Base-by-base conservation (phyloP, 306 rosid species). In the Rosa persica region DNA sequence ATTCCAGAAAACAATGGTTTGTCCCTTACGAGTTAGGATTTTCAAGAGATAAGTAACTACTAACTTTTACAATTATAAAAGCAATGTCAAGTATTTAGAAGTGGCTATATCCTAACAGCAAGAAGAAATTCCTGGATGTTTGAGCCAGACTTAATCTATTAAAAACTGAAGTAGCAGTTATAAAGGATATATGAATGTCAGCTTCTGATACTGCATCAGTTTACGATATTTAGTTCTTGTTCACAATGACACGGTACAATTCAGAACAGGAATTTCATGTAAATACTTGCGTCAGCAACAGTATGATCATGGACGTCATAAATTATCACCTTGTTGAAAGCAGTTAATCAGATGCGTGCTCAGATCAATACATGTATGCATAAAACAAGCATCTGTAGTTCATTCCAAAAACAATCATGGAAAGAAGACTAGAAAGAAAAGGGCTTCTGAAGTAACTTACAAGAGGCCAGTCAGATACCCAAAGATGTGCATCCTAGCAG, bases 391-490 rank as follows among this genome's bases (percentile, higher is more conserved):
- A 40, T 39, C 67, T 3, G 22, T n/a, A 39, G 8, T 12, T 49
- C 42, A 49, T 40, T 72, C 47, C 39, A 40, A 61, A 17, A 34
- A 38, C 40, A 47, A 34, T 16, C 49, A 74, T 5, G 17, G 70
- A 72, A 80, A 80, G 80, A 73, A 39, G 78, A 67, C 57, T 17
- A 76, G 11, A 49, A 12, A n/a, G 11, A 76, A 52, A 77, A 64
- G 51, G 78, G 54, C 27, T 64, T 47, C 55, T 66, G 52, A 43
- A 54, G 78, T 78, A 81, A 84, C 97, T 92, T 84, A 95, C 98
- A 87, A 90, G 66, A 88, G 65, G 79, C 98, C 98, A 34, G 95
- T 79, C 20, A 95, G 87, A 85, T 95, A 92, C 38, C 98, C 98
- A 44, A 92, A 3, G 79, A 89, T 67, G 80, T 94, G 97, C 98